These are phyloP conservation scores for Darksidea phi DNA, from an alignment of 495 filamentous ascomycete genomes.

Conservation along the genomic window DNA sequence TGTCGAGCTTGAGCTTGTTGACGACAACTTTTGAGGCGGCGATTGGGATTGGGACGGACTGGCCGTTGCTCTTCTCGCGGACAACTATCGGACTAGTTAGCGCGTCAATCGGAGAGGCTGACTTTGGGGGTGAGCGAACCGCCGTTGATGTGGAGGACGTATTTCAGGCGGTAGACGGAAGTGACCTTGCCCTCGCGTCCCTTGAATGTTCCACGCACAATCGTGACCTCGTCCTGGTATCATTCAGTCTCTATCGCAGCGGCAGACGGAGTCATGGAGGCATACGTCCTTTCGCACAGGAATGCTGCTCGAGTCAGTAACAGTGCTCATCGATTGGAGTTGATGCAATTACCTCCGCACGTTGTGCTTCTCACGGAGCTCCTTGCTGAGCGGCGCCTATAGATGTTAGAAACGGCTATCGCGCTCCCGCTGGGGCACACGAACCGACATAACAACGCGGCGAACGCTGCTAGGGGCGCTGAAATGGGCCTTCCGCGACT, in stretches of 20 bases:
- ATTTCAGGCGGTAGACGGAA: constrained; percentile 97
- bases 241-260: constrained; percentile 5
- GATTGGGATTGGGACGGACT: constrained; percentile 49
- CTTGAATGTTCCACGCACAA: constrained; percentile 78
- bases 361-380: constrained; percentile 93
- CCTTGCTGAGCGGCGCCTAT: constrained; percentile 80
- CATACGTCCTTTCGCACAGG: constrained; percentile 85
- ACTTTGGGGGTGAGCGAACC: constrained; percentile 7
- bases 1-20: constrained; percentile 97
- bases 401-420: background rate
- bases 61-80: constrained; percentile 84
- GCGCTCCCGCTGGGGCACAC: constrained; percentile 43
- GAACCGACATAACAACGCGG: constrained; percentile 72
- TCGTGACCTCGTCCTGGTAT: constrained; percentile 71
- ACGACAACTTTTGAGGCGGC: constrained; percentile 91
- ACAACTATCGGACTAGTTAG: constrained; percentile 58
- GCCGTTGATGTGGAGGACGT: constrained; percentile 45
- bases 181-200: constrained; percentile 94
- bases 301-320: constrained; percentile 75
- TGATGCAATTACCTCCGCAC: constrained; percentile 52
- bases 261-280: background rate
- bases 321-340: background rate
- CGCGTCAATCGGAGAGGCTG: background rate
- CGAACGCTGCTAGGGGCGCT: constrained; percentile 84
- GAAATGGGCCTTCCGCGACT: constrained; percentile 98